Evolutionary conservation across 345 rosid genomes (phyloP).

Genomic region (Salix arbutifolia): DNA sequence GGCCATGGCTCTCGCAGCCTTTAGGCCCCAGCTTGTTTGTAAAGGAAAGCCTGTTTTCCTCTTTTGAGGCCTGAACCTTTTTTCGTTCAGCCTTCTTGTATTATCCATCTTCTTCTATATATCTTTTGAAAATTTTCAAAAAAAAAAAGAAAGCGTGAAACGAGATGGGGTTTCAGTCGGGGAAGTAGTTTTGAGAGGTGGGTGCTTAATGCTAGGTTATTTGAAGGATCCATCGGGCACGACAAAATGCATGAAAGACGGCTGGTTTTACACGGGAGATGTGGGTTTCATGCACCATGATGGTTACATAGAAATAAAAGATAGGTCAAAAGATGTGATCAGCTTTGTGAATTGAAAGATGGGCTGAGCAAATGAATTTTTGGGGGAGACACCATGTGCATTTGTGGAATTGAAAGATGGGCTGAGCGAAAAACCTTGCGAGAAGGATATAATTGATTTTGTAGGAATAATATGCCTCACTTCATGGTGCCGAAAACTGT

Average conservation of each 20-base stretch:
- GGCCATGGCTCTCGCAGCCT: no score
- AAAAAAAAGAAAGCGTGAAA: no score
- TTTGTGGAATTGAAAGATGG: conserved; percentile 18
- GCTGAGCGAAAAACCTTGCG: neutral
- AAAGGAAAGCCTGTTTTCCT: no score
- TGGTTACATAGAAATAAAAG: conserved; percentile 26
- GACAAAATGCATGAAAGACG: conserved; percentile 10
- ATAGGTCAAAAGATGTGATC: conserved; percentile 23
- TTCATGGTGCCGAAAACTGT: conserved; percentile 76
- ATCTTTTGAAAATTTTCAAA: no score
- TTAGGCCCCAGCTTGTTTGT: no score
- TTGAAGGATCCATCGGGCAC: conserved; percentile 13
- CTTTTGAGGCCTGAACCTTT: no score
- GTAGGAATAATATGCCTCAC: conserved; percentile 56
- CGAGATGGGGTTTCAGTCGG: no score
- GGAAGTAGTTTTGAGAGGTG: conserved; percentile 19
- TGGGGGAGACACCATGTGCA: conserved; percentile 31
- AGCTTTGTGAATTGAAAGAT: conserved; percentile 11
- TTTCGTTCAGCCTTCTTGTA: no score
- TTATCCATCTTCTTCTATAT: no score
- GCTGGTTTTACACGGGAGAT: conserved; percentile 28
- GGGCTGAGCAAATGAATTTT: neutral
- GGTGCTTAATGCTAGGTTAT: conserved; percentile 19
- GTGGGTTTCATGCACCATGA: conserved; percentile 23
- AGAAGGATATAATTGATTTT: conserved; percentile 52